Conservation (phyloP, 208 protist species). For the Acanthamoeba sp. region DNA sequence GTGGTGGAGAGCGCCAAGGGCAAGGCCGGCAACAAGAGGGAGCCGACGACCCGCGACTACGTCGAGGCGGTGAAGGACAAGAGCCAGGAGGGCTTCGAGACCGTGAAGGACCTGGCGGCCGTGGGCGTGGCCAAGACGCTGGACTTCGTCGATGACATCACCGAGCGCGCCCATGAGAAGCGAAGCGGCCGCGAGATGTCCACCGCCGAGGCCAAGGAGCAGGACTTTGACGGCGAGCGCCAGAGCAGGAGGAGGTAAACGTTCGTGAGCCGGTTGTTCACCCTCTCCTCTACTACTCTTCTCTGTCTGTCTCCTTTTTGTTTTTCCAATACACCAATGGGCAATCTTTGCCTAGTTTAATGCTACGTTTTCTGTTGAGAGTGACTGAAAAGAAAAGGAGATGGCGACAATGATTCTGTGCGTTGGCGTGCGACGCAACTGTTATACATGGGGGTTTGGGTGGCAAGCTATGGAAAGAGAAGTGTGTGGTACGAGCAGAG, state of each 20-base stretch:
- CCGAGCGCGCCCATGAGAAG: not conserved
- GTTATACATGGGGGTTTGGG: no score
- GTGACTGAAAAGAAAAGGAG: no score
- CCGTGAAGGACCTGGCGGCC: not conserved
- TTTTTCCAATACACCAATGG: no score
- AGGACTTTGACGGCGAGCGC: not conserved
- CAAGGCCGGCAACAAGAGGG: not conserved
- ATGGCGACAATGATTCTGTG: no score
- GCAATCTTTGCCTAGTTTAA: no score
- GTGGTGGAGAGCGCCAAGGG: not conserved
- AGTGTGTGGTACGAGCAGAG: no score
- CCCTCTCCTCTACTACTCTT: no score
- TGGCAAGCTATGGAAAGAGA: no score
- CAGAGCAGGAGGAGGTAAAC: not conserved
- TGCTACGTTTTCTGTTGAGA: no score
- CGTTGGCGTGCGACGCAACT: no score
- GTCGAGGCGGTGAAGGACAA: constrained; percentile 31
- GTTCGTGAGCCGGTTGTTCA: no score
- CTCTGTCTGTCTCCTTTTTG: no score
- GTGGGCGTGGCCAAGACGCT: constrained; percentile 13
- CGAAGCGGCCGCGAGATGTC: not conserved
- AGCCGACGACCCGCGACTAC: constrained; percentile 17
- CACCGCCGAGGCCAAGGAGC: not conserved
- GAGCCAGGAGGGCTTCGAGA: constrained; percentile 12
- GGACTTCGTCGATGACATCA: not conserved